A percentile compares a stretch with the other conserved stretches of the same genome.
Conservation (phyloP, 495 filamentous ascomycete genomes). For the Penicillium taxi region DNA sequence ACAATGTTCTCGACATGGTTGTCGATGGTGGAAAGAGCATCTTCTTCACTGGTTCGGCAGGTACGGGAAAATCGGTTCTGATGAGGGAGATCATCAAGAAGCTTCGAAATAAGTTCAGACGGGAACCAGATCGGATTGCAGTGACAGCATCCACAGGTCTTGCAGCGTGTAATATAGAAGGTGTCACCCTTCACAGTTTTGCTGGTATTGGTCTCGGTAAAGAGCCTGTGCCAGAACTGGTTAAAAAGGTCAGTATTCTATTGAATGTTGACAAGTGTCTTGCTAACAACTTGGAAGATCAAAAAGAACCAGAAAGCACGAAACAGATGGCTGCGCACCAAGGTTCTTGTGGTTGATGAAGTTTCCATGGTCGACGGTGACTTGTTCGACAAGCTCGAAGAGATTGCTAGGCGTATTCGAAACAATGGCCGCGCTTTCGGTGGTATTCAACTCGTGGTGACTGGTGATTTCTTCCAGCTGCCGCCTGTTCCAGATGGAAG, state of each 20-base stretch:
- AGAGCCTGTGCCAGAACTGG: conserved; percentile 69
- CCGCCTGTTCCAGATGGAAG: conserved; percentile 78
- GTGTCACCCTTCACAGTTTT: conserved; percentile 93
- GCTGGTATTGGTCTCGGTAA: conserved; percentile 93
- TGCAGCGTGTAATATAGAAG: conserved; percentile 93
- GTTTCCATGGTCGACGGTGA: conserved; percentile 98
- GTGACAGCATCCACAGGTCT: conserved; percentile 94
- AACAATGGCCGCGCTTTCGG: conserved; percentile 92
- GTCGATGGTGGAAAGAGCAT: conserved; percentile 71
- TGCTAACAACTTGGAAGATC: conserved; percentile 41
- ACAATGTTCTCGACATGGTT: conserved; percentile 72
- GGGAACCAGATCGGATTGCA: conserved; percentile 73
- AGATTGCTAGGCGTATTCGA: conserved; percentile 68
- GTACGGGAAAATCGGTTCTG: conserved; percentile 95
- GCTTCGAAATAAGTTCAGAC: conserved; percentile 63
- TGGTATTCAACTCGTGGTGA: conserved; percentile 91
- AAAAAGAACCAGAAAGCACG: conserved; percentile 80
- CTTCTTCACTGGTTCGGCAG: conserved; percentile 96
- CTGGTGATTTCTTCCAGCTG: conserved; percentile 95
- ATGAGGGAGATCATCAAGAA: conserved; percentile 82
- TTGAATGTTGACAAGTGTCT: neutral
- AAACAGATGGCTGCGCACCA: conserved; percentile 80
- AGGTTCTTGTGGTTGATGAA: conserved; percentile 84
- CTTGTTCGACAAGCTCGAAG: conserved; percentile 90
- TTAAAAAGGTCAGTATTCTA: conserved; percentile 56